Evolutionary conservation across 345 rosid genomes (phyloP), one percentile per base, ranked within the genome.

Genomic region (Gossypioides kirkii): DNA sequence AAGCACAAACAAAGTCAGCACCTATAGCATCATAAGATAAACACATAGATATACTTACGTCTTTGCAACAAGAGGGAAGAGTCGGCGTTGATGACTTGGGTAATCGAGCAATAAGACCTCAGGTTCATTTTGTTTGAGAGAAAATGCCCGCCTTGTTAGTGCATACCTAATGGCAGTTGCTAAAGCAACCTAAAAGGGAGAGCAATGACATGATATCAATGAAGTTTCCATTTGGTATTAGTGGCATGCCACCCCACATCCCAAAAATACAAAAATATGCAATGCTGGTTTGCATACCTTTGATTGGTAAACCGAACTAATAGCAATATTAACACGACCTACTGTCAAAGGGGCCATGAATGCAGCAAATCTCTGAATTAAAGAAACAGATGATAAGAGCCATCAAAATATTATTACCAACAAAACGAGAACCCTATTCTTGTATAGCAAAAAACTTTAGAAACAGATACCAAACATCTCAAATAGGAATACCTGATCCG

Each of bases 51-150:
- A 74, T 50, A 54, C 93, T 85, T 81, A 90, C 97, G 89, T 88
- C 85, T 92, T 94, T 53, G 97, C 97, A 82, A 94, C 85, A 41
- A 92, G 97, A 72, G 98, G 98, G 76, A 94, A 77, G 71, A 94
- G 90, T 66, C 97, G 87, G 45, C 92, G 82, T 81, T 92, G 98
- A 83, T 94, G 95, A 83, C 88, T 89, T 69, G 97, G 97, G 77
- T 92, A 94, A 87, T 94, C 98, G 50, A 94, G 93, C 80, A 94
- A 84, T 65, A 94, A 84, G 49, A 88, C 87, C 86, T 94, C 98
- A 72, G 95, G 91, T 69, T 84, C 92, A 63, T 87, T 81, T 18
- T 89, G 89, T 43, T 74, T 74, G 45, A 83, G 3, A 53, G 97
- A 88, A 81, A 90, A 94, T 73, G 95, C 98, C 58, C 85, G 83